Percentiles rank a stretch among this genome's conserved stretches.
Evolutionary conservation across 768 basidiomycete genomes (phyloP).

Genomic region (Termitomyces sp.): DNA sequence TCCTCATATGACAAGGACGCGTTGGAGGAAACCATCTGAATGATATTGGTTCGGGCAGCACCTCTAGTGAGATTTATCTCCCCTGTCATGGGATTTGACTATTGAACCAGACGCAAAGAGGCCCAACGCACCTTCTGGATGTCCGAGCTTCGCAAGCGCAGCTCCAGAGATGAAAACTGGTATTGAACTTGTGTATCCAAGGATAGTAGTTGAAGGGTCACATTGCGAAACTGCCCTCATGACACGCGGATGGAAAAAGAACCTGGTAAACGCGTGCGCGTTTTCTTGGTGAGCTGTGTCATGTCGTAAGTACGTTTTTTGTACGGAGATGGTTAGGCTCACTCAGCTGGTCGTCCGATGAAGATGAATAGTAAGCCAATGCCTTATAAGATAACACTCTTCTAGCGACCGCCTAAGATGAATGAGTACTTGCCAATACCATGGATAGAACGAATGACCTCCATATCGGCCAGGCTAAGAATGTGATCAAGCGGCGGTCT

Average conservation of each 20-base stretch:
- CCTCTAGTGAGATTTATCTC: slow-evolving; percentile 80
- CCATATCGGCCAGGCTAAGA: slow-evolving; percentile 76
- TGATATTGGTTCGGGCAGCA: slow-evolving; percentile 57
- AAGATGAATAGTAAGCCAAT: slow-evolving; percentile 80
- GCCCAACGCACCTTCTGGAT: slow-evolving; percentile 54
- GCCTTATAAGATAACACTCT: slow-evolving; percentile 70
- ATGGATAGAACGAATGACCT: slow-evolving; percentile 38
- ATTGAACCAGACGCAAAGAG: neutral
- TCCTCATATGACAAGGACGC: slow-evolving; percentile 61
- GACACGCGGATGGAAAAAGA: slow-evolving; percentile 85
- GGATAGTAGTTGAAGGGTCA: slow-evolving; percentile 67
- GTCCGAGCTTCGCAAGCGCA: slow-evolving; percentile 80
- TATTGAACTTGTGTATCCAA: slow-evolving; percentile 64
- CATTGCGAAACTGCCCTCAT: slow-evolving; percentile 60
- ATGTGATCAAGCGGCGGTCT: slow-evolving; percentile 67
- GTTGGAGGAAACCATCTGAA: slow-evolving; percentile 84
- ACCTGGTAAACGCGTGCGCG: slow-evolving; percentile 71
- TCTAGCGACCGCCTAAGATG: slow-evolving; percentile 57
- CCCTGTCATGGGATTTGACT: slow-evolving; percentile 31
- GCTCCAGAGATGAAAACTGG: slow-evolving; percentile 84
- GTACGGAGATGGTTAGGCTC: slow-evolving; percentile 18
- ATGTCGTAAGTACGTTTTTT: slow-evolving; percentile 14
- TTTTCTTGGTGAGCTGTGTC: slow-evolving; percentile 59
- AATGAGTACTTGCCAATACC: neutral
- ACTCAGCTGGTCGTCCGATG: slow-evolving; percentile 83